These are phyloP conservation scores for Naegleria fowleri DNA, from an alignment of 208 protist species.

Conservation along the genomic window DNA sequence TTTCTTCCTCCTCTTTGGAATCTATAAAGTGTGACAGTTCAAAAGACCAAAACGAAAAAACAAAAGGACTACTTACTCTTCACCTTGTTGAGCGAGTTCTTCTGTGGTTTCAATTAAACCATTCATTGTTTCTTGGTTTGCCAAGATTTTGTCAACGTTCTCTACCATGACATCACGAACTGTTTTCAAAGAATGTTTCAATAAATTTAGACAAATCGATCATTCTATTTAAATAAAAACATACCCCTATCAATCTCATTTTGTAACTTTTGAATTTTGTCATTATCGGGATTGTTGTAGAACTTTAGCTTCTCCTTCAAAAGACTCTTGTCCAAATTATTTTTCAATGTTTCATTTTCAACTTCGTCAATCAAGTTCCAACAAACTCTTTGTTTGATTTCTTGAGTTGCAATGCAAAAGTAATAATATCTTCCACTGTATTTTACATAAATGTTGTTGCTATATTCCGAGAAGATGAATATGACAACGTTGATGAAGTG, in stretches of 20 bases:
- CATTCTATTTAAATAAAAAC: neutral
- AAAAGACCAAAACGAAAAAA: neutral
- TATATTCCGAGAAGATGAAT: neutral
- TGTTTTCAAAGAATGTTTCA: neutral
- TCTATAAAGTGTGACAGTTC: neutral
- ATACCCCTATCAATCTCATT: neutral
- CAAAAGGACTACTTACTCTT: neutral
- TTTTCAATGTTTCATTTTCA: constrained; percentile 8
- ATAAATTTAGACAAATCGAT: too few species aligned
- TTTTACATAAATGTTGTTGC: neutral
- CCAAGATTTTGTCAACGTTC: neutral
- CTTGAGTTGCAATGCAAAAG: neutral
- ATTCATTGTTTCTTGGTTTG: neutral
- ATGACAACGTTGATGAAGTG: too few species aligned
- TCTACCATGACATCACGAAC: neutral
- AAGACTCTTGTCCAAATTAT: neutral
- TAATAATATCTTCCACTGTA: neutral
- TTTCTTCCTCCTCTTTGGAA: neutral
- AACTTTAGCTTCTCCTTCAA: neutral
- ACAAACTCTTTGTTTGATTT: neutral
- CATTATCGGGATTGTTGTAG: neutral
- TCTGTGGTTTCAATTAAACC: neutral
- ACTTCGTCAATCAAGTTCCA: neutral
- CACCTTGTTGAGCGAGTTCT: neutral
- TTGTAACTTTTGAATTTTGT: constrained; percentile 3